Evolutionary conservation across 768 basidiomycete genomes (phyloP).

Genomic region (Xerocomus potaroensis): DNA sequence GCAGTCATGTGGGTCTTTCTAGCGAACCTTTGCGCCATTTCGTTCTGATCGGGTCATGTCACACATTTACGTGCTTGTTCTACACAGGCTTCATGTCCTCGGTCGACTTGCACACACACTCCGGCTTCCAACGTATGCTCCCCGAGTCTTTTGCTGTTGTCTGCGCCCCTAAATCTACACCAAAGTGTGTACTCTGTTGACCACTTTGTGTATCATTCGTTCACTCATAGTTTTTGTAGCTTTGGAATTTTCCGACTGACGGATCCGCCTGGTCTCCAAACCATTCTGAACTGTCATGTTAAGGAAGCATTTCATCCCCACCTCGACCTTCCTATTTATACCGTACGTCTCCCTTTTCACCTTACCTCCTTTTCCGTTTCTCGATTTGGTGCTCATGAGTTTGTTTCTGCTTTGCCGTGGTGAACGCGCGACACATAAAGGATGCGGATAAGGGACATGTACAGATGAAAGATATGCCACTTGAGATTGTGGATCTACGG

Average conservation of each 20-base stretch:
- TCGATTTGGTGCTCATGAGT: not conserved
- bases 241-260: slow-evolving; percentile 90
- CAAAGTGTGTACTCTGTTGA: slow-evolving; percentile 49
- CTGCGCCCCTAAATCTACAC: slow-evolving; percentile 76
- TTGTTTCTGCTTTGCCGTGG: not conserved
- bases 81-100: slow-evolving; percentile 87
- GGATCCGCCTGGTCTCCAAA: slow-evolving; percentile 76
- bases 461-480: slow-evolving; percentile 61
- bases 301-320: slow-evolving; percentile 87
- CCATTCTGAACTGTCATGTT: slow-evolving; percentile 60
- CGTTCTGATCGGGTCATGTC: not conserved
- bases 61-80: not conserved
- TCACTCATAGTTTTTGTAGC: slow-evolving; percentile 21
- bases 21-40: not conserved
- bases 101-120: slow-evolving; percentile 88
- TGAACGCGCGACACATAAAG: slow-evolving; percentile 29
- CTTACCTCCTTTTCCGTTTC: not conserved
- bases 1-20: slow-evolving; percentile 61
- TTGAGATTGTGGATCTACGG: slow-evolving; percentile 86
- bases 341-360: slow-evolving; percentile 44
- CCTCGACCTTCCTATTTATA: slow-evolving; percentile 79
- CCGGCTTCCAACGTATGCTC: slow-evolving; percentile 84
- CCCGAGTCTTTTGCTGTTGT: slow-evolving; percentile 93
- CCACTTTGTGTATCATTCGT: not conserved
- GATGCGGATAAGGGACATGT: slow-evolving; percentile 87